Conservation (phyloP, 1,284 basidiomycete genomes). For the Ustilago sp. region DNA sequence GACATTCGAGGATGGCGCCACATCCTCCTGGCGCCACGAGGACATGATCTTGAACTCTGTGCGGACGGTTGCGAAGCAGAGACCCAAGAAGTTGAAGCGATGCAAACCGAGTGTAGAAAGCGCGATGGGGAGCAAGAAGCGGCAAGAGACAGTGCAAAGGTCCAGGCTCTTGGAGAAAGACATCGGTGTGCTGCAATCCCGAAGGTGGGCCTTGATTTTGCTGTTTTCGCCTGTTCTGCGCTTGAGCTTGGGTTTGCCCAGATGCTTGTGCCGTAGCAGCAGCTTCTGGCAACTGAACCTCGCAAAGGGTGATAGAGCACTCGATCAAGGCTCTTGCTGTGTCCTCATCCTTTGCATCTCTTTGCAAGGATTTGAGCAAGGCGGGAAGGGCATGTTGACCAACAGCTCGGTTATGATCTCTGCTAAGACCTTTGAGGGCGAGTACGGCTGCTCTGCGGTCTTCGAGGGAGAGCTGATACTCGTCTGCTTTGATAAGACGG, state of each 20-base stretch:
- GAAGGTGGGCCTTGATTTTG: conserved; percentile 72
- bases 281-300: conserved; percentile 37
- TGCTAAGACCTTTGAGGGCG: conserved; percentile 87
- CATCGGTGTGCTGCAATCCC: conserved; percentile 79
- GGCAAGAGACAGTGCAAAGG: conserved; percentile 81
- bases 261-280: conserved; percentile 2
- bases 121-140: conserved; percentile 71
- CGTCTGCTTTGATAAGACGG: conserved; percentile 73
- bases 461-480: conserved; percentile 67
- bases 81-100: conserved; percentile 86
- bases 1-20: conserved; percentile 75
- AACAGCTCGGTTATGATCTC: conserved; percentile 82
- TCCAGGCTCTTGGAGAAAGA: conserved; percentile 78
- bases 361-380: conserved; percentile 50
- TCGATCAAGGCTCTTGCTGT: conserved; percentile 57
- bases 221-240: conserved; percentile 30
- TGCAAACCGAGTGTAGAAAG: conserved; percentile 88
- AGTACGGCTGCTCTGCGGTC: conserved; percentile 92
- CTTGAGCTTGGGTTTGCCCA: conserved; percentile 16
- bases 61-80: conserved; percentile 77
- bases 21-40: conserved; percentile 83
- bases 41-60: conserved; percentile 87
- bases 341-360: conserved; percentile 60
- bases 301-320: conserved; percentile 61
- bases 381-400: conserved; percentile 58